Percentiles rank a stretch among this genome's conserved stretches.
phyloP scores from a whole-genome alignment of 2,329 filamentous ascomycete species.

The Hypocrella siamensis region DNA sequence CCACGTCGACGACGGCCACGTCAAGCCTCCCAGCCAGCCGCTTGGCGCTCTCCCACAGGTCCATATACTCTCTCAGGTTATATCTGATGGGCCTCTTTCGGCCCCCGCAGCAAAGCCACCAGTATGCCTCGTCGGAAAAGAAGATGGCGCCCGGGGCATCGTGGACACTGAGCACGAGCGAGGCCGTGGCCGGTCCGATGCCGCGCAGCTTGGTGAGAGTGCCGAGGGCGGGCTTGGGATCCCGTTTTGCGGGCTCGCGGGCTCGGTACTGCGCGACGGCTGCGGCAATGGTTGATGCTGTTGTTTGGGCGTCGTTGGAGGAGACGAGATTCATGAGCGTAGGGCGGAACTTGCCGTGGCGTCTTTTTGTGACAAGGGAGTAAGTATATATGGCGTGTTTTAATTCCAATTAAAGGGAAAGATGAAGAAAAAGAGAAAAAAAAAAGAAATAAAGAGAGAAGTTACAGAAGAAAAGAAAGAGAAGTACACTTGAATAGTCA shows the following conservation, averaged over 20 bases:
- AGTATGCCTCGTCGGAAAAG: constrained; percentile 67
- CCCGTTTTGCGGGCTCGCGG: constrained; percentile 10
- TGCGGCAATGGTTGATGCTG: constrained; percentile 31
- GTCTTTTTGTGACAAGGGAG: constrained; percentile 16
- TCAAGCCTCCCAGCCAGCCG: constrained; percentile 30
- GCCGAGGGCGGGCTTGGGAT: constrained; percentile 31
- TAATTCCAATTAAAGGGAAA: no score
- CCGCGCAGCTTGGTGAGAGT: constrained; percentile 48
- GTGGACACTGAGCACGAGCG: constrained; percentile 52
- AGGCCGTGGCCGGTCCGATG: constrained; percentile 67
- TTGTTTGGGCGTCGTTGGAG: constrained; percentile 37
- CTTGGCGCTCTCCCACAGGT: constrained; percentile 29
- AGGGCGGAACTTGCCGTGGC: constrained; percentile 47
- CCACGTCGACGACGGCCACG: constrained; percentile 47
- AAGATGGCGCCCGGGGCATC: constrained; percentile 47
- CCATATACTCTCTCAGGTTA: constrained; percentile 49
- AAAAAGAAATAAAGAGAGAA: no score
- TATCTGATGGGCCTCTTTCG: constrained; percentile 47
- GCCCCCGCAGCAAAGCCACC: constrained; percentile 47
- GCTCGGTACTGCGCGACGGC: constrained; percentile 33
- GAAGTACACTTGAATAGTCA: no score
- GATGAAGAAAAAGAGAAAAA: no score
- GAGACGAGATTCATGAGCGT: constrained; percentile 43
- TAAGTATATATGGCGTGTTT: no score
- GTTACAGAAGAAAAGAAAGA: no score